phyloP scores from a whole-genome alignment of 1,284 basidiomycete species.

The Ustilago trichophora region DNA sequence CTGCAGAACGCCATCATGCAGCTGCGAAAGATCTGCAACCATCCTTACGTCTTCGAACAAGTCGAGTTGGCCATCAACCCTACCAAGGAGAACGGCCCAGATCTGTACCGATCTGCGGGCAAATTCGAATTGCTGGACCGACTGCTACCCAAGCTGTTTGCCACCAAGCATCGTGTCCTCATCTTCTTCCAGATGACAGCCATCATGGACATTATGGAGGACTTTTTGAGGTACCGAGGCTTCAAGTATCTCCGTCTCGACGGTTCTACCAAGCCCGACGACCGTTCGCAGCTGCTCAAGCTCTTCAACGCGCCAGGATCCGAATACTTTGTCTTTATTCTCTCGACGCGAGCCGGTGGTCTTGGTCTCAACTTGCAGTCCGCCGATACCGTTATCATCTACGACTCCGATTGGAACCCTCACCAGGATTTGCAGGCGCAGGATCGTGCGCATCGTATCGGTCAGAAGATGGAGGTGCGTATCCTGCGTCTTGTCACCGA shows the following conservation, averaged over 20 bases:
- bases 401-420: slow-evolving; percentile 69
- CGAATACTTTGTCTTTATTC: slow-evolving; percentile 84
- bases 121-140: slow-evolving; percentile 96
- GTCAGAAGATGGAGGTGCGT: slow-evolving; percentile 96
- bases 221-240: slow-evolving; percentile 89
- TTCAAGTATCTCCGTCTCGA: slow-evolving; percentile 94
- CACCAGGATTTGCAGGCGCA: slow-evolving; percentile 82
- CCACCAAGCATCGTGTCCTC: slow-evolving; percentile 89
- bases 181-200: slow-evolving; percentile 99
- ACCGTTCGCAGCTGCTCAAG: slow-evolving; percentile 88
- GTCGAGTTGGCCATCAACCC: slow-evolving; percentile 93
- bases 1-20: slow-evolving; percentile 99
- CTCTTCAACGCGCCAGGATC: slow-evolving; percentile 91
- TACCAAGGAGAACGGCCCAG: slow-evolving; percentile 79
- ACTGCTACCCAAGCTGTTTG: slow-evolving; percentile 92
- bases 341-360: slow-evolving; percentile 94
- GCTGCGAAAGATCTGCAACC: slow-evolving; percentile 95
- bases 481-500: slow-evolving; percentile 97
- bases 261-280: slow-evolving; percentile 97
- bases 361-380: slow-evolving; percentile 97
- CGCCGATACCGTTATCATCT: slow-evolving; percentile 99
- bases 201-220: slow-evolving; percentile 99
- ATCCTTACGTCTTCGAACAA: slow-evolving; percentile 82
- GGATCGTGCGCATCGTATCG: slow-evolving; percentile 93
- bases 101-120: slow-evolving; percentile 82